Base-by-base conservation (phyloP, 2,329 filamentous ascomycete species). In the Penicillium palitans region DNA sequence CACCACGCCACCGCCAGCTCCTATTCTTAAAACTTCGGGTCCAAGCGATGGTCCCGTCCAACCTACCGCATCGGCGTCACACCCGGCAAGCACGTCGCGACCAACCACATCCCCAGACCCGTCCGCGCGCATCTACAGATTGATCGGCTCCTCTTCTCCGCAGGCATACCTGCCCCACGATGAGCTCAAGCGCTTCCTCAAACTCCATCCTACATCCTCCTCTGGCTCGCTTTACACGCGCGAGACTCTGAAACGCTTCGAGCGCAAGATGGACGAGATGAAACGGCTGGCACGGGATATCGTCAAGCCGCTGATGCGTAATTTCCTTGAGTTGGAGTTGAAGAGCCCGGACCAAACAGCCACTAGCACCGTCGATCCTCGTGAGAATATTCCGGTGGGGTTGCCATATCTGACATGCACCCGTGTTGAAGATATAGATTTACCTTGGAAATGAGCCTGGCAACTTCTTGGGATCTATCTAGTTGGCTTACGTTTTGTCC, bases 111-210 rank as follows among this genome's bases (percentile, higher is more conserved):
- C 62, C 35, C 70, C 72, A 37, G 62, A 72, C 67, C 62, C 73
- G 49, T 68, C 77, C 41, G 91, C 91, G 4, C 85, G 89, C 46
- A 85, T 93, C 1, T 96, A 93, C 74, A 86, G 91, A 42, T 83
- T 89, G 2, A 81, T 97, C 9, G 92, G 91, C 33, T 83, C 84
- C 5, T 79, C 84, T 2, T 79, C 79, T 4, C 79, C 84, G 0
- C 74, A 82, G 10, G 80, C 83, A 0, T 97, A 95, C 70, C 84
- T 98, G 6, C 76, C 80, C 1, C 91, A 93, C 72, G 92, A 96
- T 64, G 93, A 96, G 64, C 89, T 93, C 72, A 97, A 96, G 75
- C 86, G 86, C 24, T 97, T 97, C 68, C 82, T 97, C 52, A 96
- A 96, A 73, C 79, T 93, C 24, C 88, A 86, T 12, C 89, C 91